Evolutionary conservation across 768 basidiomycete genomes (phyloP).

Genomic region (Amanita thiersii): DNA sequence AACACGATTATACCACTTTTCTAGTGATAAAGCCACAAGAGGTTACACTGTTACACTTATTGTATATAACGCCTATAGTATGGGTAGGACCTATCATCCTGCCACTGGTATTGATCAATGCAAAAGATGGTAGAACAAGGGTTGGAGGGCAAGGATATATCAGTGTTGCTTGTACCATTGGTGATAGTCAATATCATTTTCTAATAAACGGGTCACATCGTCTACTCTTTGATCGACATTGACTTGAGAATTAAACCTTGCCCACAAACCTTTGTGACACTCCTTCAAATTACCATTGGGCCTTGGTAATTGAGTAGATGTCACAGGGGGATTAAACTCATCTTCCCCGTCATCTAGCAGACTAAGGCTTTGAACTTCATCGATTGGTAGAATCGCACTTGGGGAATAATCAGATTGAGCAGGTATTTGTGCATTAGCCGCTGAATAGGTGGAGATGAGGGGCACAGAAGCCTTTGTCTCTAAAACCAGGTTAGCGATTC

Average conservation of each 20-base stretch:
- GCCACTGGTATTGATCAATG: neutral
- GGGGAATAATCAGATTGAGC: no score
- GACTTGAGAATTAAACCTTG: slow-evolving; percentile 50
- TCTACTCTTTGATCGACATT: slow-evolving; percentile 49
- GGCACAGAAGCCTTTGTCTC: no score
- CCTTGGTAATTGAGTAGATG: slow-evolving; percentile 23
- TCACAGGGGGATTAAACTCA: slow-evolving; percentile 22
- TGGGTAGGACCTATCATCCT: slow-evolving; percentile 2
- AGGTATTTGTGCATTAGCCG: no score
- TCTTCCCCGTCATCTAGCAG: slow-evolving; percentile 11
- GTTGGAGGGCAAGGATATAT: no score
- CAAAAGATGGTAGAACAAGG: no score
- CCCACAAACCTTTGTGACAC: slow-evolving; percentile 15
- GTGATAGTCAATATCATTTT: slow-evolving; percentile 50
- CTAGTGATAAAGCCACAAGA: no score
- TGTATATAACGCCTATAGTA: slow-evolving; percentile 5
- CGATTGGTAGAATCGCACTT: no score
- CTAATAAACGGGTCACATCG: slow-evolving; percentile 44
- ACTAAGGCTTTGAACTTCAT: neutral
- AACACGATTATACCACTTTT: no score
- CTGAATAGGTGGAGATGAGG: no score
- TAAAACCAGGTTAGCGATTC: no score
- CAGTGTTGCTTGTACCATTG: slow-evolving; percentile 28
- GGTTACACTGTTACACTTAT: slow-evolving; percentile 2
- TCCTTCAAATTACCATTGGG: neutral